Conservation (phyloP, 1,284 basidiomycete genomes). For the Mycosarcoma maydis region DNA sequence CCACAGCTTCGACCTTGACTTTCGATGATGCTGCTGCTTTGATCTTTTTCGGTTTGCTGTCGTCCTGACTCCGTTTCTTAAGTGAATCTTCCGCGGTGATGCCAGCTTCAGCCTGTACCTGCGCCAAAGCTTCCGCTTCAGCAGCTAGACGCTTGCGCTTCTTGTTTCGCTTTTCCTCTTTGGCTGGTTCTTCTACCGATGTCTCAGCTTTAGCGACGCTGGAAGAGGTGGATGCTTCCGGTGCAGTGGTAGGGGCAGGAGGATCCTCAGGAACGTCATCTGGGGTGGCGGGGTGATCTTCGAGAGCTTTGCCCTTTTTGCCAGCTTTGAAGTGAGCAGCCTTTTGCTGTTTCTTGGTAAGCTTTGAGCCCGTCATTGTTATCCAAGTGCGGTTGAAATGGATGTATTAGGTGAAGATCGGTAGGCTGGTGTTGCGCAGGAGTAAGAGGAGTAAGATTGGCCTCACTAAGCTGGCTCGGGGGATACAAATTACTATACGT, state of each 20-base stretch:
- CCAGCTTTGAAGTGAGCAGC: slow-evolving; percentile 49
- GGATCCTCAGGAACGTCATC: slow-evolving; percentile 25
- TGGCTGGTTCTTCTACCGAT: slow-evolving; percentile 12
- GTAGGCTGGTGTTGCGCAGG: too few species aligned
- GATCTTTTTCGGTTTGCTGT: slow-evolving; percentile 13
- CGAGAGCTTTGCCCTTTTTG: slow-evolving; percentile 39
- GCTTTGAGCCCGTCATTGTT: slow-evolving; percentile 30
- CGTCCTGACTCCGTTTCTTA: slow-evolving; percentile 6
- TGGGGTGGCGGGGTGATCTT: slow-evolving; percentile 25
- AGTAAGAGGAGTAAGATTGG: too few species aligned
- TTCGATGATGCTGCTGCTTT: slow-evolving; percentile 12
- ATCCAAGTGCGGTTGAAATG: not conserved
- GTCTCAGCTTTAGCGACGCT: not conserved
- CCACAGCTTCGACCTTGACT: slow-evolving; percentile 5
- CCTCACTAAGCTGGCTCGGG: too few species aligned
- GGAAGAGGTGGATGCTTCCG: slow-evolving; percentile 9
- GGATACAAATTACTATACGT: too few species aligned
- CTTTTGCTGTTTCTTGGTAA: slow-evolving; percentile 61
- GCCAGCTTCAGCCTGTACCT: not conserved
- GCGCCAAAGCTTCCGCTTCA: slow-evolving; percentile 18
- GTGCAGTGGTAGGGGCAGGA: not conserved
- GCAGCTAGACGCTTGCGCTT: slow-evolving; percentile 49
- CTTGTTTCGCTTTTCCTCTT: slow-evolving; percentile 37
- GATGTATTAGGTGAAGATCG: not conserved
- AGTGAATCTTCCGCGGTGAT: slow-evolving; percentile 2